These are phyloP conservation scores for Leccinum imitatum DNA, from an alignment of 768 basidiomycete species.

Conservation along the genomic window DNA sequence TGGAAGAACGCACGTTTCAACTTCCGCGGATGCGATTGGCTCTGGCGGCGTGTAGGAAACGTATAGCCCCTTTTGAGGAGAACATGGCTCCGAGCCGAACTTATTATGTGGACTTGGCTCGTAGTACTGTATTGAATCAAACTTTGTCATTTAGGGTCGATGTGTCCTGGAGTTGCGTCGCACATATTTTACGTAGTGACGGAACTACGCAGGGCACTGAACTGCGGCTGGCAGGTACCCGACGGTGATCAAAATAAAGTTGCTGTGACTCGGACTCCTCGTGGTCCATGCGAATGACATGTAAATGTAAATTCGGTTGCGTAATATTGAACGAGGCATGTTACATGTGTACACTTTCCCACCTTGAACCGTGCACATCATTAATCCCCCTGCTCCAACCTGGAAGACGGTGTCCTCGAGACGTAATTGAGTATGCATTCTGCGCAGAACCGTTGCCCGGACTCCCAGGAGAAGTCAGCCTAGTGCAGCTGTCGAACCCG, in stretches of 20 bases:
- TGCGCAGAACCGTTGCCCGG: not conserved
- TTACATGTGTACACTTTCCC: not conserved
- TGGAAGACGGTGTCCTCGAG: not conserved
- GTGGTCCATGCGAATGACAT: not conserved
- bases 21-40: not conserved
- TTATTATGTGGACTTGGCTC: not conserved
- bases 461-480: no score
- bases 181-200: not conserved
- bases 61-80: not conserved
- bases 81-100: not conserved
- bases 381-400: not conserved
- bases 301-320: not conserved
- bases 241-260: not conserved
- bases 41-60: not conserved
- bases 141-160: not conserved
- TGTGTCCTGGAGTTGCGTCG: not conserved
- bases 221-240: not conserved
- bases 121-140: not conserved
- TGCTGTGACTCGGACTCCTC: not conserved
- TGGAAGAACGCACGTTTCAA: not conserved
- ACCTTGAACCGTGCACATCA: not conserved
- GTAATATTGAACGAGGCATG: not conserved
- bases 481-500: not conserved
- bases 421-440: not conserved
- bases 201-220: not conserved